Evolutionary conservation across 768 basidiomycete species (phyloP).

Genomic region (Trametes cubensis): DNA sequence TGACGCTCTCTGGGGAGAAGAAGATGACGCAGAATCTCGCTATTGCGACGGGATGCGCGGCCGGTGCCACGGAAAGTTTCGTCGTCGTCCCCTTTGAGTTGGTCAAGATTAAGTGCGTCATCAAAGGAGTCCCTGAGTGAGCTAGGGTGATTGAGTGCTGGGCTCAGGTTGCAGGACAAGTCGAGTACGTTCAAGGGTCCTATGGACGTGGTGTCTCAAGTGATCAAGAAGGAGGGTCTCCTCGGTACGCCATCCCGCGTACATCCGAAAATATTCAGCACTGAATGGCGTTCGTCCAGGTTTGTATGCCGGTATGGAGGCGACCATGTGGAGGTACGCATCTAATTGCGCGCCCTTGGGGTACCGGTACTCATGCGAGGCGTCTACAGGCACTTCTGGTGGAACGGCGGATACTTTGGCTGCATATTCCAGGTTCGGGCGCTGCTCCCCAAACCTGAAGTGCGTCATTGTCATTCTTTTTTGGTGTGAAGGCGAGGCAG

Average conservation of each 20-base stretch:
- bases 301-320: conserved; percentile 93
- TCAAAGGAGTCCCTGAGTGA: not conserved
- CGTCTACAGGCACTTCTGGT: conserved; percentile 69
- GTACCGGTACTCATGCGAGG: not conserved
- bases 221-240: conserved; percentile 75
- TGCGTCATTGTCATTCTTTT: conserved; percentile 36
- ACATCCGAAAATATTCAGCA: not conserved
- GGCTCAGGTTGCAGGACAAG: conserved; percentile 84
- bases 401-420: conserved; percentile 97
- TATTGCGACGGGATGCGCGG: conserved; percentile 87
- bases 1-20: conserved; percentile 60
- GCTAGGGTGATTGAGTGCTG: not conserved
- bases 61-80: conserved; percentile 95
- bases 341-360: not conserved
- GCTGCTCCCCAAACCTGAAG: conserved; percentile 84
- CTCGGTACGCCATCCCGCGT: conserved; percentile 48
- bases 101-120: conserved; percentile 77
- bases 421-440: conserved; percentile 84
- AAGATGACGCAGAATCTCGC: conserved; percentile 92
- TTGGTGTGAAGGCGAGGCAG: not conserved
- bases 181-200: conserved; percentile 88
- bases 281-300: conserved; percentile 9
- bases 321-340: conserved; percentile 91
- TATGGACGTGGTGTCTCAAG: conserved; percentile 83
- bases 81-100: conserved; percentile 97